Conservation (phyloP, 257 asterid species). For the Catharanthus roseus region DNA sequence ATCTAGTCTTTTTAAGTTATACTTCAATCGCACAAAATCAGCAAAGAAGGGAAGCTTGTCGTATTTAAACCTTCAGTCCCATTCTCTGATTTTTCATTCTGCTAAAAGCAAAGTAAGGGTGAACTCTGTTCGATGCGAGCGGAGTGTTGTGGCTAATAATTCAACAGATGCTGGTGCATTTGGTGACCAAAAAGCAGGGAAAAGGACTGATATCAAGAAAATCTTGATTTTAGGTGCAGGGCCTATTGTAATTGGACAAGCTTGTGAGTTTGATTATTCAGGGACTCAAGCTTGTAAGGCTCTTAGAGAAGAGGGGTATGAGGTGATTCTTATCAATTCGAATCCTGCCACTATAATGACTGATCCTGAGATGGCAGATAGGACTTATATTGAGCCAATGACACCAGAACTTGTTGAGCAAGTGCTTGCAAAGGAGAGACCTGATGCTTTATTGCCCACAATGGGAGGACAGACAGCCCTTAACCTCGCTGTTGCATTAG, state of each 20-base stretch:
- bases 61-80: slow-evolving; percentile 24
- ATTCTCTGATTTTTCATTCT: slow-evolving; percentile 31
- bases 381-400: slow-evolving; percentile 98
- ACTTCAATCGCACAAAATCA: slow-evolving; percentile 22
- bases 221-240: slow-evolving; percentile 96
- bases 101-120: slow-evolving; percentile 24
- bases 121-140: slow-evolving; percentile 21
- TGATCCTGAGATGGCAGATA: slow-evolving; percentile 80
- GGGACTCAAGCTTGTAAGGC: slow-evolving; percentile 99
- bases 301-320: slow-evolving; percentile 93
- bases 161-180: slow-evolving; percentile 27
- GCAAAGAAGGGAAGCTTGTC: slow-evolving; percentile 14
- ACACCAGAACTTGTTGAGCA: slow-evolving; percentile 96
- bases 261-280: slow-evolving; percentile 95
- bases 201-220: slow-evolving; percentile 80
- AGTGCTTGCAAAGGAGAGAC: slow-evolving; percentile 89
- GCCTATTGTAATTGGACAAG: slow-evolving; percentile 96
- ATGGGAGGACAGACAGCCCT: slow-evolving; percentile 99
- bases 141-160: slow-evolving; percentile 19
- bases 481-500: slow-evolving; percentile 86
- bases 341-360: slow-evolving; percentile 99
- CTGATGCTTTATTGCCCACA: slow-evolving; percentile 89
- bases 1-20: slow-evolving; percentile 31
- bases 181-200: slow-evolving; percentile 34
- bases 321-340: slow-evolving; percentile 82